A percentile compares a stretch with the other conserved stretches of the same genome.
These are phyloP conservation scores for Carex myosuroides DNA, from an alignment of 176 grass and related monocot species.

Conservation along the genomic window DNA sequence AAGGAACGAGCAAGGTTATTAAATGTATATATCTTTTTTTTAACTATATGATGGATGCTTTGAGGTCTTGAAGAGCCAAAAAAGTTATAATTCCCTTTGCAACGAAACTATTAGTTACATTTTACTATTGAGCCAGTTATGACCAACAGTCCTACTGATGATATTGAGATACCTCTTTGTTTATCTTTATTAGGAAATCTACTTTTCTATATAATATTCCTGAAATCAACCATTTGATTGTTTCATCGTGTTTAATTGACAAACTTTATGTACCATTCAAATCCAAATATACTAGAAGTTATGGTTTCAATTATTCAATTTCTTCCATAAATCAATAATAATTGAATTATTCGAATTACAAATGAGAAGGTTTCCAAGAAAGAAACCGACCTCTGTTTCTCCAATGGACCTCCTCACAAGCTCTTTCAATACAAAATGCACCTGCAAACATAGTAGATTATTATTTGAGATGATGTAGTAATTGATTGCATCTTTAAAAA, in stretches of 20 bases:
- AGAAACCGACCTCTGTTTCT: slow-evolving; percentile 68
- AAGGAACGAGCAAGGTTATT: not conserved
- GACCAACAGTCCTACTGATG: not conserved
- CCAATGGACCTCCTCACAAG: slow-evolving; percentile 85
- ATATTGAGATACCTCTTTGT: not conserved
- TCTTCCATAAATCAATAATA: not conserved
- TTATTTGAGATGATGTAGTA: slow-evolving; percentile 9
- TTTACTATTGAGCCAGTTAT: not conserved
- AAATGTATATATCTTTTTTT: not conserved
- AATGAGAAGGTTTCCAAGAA: slow-evolving; percentile 8
- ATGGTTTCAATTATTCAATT: not conserved
- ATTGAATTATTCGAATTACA: not conserved
- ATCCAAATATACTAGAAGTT: not conserved
- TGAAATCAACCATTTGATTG: not conserved
- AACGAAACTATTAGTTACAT: not conserved
- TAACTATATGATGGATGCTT: not conserved
- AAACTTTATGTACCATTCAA: not conserved
- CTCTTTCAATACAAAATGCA: slow-evolving; percentile 96
- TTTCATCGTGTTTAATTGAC: too few species aligned
- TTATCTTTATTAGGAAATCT: not conserved
- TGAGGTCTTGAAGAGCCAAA: not conserved
- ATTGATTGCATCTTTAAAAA: not conserved
- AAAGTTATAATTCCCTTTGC: not conserved
- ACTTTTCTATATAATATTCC: not conserved
- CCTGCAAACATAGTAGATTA: slow-evolving; percentile 43